Base-by-base conservation (phyloP, 176 grass and related monocot species). In the Hsuehochloa calcarea region DNA sequence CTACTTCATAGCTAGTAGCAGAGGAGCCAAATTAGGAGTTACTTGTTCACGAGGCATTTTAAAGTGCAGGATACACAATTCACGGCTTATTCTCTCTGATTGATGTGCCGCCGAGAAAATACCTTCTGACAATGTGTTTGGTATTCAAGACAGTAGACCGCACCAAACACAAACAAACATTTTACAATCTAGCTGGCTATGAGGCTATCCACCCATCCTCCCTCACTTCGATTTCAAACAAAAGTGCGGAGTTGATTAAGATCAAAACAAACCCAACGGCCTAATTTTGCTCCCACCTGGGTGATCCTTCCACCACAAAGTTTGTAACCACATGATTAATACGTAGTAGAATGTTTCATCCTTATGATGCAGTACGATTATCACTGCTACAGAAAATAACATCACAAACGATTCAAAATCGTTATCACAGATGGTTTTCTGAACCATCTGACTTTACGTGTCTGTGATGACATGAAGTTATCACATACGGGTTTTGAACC, bases 161-260 rank as follows among this genome's bases (percentile, higher is more conserved):
- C 70, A 62, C 66, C 76, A 85, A 89, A 61, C 61, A 61, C 82
- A 80, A 80, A 3, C 81, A 59, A 71, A 75, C 69, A 38, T 52
- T 78, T 5, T 26, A 3, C 25, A 15, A 44, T 45, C 54, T 23
- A 31, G 3, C 9, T 34, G 46, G 15, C 10, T n/a, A 65, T 14
- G 9, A 20, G 25, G 26, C 31, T 29, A 31, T 71, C 79, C 49
- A 46, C 66, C 41, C 13, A 45, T 44, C 23, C 10, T 43, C 78
- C 51, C 88, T 82, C 88, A 41, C 51, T 54, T 68, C 16, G 83
- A 65, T 86, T 90, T 77, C 70, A 90, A 90, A 90, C 77, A 52
- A 51, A 34, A 51, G 25, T 45, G 4, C 47, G 20, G 75, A 37
- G 63, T 65, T 54, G 4, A 80, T 3, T 2, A n/a, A 3, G 34